Percentiles rank a stretch among this genome's conserved stretches.
phyloP scores from a whole-genome alignment of 768 basidiomycete genomes.

The Phlebiopsis gigantea region DNA sequence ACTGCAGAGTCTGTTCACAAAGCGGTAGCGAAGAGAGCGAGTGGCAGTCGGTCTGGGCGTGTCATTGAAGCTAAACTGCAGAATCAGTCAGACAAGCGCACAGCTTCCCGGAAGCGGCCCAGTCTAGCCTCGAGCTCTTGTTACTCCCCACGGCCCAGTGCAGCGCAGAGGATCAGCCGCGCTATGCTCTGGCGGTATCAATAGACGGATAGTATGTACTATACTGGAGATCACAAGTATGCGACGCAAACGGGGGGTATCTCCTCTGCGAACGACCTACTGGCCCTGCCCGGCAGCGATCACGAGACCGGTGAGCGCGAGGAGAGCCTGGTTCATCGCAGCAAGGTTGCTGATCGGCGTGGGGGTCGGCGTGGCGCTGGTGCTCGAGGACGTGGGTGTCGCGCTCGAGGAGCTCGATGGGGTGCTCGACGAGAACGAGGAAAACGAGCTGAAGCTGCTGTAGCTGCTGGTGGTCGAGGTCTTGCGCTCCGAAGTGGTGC shows the following conservation, averaged over 20 bases:
- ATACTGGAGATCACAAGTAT: not conserved
- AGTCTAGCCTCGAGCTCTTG: not conserved
- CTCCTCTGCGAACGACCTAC: conserved; percentile 1
- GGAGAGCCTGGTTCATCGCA: conserved; percentile 1
- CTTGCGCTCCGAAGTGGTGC: not conserved
- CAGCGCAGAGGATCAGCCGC: not conserved
- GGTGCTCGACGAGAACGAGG: not conserved
- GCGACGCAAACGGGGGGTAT: not conserved
- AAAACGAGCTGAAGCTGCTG: not conserved
- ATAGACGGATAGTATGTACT: not conserved
- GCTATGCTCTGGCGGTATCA: not conserved
- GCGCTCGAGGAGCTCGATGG: not conserved
- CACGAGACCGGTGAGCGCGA: conserved; percentile 1
- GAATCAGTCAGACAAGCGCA: not conserved
- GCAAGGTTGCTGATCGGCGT: conserved; percentile 1
- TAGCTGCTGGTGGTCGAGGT: not conserved
- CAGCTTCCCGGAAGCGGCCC: not conserved
- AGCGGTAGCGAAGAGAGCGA: not conserved
- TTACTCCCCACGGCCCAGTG: not conserved
- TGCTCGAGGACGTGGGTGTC: not conserved
- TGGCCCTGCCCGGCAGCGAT: not conserved
- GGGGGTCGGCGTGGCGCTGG: conserved; percentile 1
- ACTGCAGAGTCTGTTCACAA: no score
- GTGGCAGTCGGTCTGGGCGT: not conserved
- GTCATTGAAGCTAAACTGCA: not conserved